phyloP scores from a whole-genome alignment of 805 yeast genomes.

The Clavispora carvajalis region DNA sequence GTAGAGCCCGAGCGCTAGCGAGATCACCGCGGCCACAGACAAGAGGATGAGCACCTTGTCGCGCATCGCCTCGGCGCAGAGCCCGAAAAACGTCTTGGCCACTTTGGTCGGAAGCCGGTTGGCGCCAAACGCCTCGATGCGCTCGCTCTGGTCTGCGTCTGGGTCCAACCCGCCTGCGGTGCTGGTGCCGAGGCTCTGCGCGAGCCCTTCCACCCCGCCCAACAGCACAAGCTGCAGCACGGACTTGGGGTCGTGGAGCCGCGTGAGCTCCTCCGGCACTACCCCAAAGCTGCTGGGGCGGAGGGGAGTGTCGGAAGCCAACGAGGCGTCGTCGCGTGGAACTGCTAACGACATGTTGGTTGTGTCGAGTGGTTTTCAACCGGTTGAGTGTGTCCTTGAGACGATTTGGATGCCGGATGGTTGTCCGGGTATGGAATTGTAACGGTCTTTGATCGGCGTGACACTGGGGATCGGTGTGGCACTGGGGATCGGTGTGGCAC shows the following conservation, averaged over 20 bases:
- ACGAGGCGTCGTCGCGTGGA: constrained; percentile 9
- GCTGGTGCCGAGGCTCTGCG: constrained; percentile 31
- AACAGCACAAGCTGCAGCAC: constrained; percentile 34
- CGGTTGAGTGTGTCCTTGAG: too few relatives aligned
- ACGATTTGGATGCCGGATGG: too few relatives aligned
- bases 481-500: too few relatives aligned
- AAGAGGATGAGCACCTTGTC: constrained; percentile 86
- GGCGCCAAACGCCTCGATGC: constrained; percentile 55
- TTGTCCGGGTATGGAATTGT: too few relatives aligned
- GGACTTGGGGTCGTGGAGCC: constrained; percentile 62
- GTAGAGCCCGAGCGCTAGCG: constrained; percentile 85
- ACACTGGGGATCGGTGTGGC: too few relatives aligned
- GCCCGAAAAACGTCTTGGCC: constrained; percentile 59
- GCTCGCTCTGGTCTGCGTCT: constrained; percentile 25
- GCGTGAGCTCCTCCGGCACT: constrained; percentile 31
- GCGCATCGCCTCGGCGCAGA: constrained; percentile 80
- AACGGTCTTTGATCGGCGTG: too few relatives aligned
- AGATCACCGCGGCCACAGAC: constrained; percentile 80
- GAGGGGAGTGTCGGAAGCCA: constrained; percentile 13
- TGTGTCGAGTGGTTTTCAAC: too few relatives aligned
- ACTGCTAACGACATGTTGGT: constrained; percentile 15
- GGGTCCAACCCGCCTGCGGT: constrained; percentile 37
- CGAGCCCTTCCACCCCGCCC: constrained; percentile 42
- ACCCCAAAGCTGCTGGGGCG: constrained; percentile 11
- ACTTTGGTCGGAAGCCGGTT: constrained; percentile 69